Evolutionary conservation across 805 yeast genomes (phyloP).

Genomic region (Yarrowia sp.): DNA sequence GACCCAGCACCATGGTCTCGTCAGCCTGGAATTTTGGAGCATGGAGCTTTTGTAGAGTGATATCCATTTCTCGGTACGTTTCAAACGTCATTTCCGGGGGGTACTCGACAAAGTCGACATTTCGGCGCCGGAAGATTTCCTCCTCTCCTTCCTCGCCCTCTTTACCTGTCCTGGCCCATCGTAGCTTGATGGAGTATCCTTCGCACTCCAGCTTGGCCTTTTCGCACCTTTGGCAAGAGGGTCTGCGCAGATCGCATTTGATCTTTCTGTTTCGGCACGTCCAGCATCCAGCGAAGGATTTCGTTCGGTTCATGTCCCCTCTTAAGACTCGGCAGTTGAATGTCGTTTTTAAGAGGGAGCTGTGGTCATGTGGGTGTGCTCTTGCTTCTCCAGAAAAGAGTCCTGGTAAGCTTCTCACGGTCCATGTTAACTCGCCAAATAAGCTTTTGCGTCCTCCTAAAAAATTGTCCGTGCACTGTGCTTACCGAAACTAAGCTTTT

Average conservation of each 20-base stretch:
- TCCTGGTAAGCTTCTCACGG: no score
- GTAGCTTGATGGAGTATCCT: conserved; percentile 75
- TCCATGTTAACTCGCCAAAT: neutral
- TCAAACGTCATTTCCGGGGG: conserved; percentile 55
- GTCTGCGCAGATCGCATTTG: conserved; percentile 71
- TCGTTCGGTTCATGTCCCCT: conserved; percentile 44
- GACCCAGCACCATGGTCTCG: conserved; percentile 60
- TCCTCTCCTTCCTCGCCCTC: conserved; percentile 37
- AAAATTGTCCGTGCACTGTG: conserved; percentile 3
- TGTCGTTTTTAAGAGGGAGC: conserved; percentile 6
- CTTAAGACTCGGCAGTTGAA: conserved; percentile 3
- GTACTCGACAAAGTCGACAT: conserved; percentile 60
- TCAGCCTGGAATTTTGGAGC: conserved; percentile 43
- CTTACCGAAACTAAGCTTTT: no score
- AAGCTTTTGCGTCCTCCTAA: neutral
- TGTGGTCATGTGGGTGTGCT: no score
- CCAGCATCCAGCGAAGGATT: conserved; percentile 85
- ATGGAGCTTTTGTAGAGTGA: conserved; percentile 57
- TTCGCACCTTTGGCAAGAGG: conserved; percentile 67
- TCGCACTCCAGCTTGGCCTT: conserved; percentile 67
- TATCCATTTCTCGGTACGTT: conserved; percentile 81
- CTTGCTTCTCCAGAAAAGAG: neutral
- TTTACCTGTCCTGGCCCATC: conserved; percentile 54
- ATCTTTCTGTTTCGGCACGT: conserved; percentile 80
- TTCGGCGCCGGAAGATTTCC: conserved; percentile 57